Evolutionary conservation across 768 basidiomycete species (phyloP).

Genomic region (Amanita exitialis): DNA sequence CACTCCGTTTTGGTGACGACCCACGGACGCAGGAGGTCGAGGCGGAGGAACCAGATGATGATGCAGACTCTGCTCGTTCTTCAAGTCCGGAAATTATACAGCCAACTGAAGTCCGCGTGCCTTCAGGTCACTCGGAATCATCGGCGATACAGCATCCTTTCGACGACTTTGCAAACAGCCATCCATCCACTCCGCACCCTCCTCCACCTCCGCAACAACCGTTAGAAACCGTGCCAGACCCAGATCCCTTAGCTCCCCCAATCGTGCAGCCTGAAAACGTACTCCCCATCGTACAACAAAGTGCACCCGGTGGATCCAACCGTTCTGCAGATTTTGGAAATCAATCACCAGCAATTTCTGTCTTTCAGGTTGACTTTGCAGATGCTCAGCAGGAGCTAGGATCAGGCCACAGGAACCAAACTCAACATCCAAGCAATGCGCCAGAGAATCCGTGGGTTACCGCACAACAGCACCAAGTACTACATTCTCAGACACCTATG

Average conservation of each 20-base stretch:
- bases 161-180: not conserved
- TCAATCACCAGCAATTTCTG: conserved; percentile 16
- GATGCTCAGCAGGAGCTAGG: conserved; percentile 18
- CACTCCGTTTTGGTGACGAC: not conserved
- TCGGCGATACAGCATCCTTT: not conserved
- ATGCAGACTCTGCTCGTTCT: not conserved
- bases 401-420: conserved; percentile 11
- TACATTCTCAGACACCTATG: conserved; percentile 12
- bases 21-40: not conserved
- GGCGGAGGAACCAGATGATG: not conserved
- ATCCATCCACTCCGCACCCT: not conserved
- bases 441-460: conserved; percentile 27
- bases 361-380: conserved; percentile 23
- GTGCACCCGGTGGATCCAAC: not conserved
- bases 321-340: not conserved
- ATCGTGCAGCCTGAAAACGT: not conserved
- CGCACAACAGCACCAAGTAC: conserved; percentile 20
- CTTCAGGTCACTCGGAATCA: conserved; percentile 2
- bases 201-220: not conserved
- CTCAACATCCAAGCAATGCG: conserved; percentile 12
- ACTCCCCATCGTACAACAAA: not conserved
- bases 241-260: not conserved
- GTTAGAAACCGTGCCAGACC: not conserved
- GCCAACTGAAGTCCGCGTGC: conserved; percentile 4
- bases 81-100: conserved; percentile 2